phyloP scores from a whole-genome alignment of 306 rosid species.

The Cucurbita ficifolia region DNA sequence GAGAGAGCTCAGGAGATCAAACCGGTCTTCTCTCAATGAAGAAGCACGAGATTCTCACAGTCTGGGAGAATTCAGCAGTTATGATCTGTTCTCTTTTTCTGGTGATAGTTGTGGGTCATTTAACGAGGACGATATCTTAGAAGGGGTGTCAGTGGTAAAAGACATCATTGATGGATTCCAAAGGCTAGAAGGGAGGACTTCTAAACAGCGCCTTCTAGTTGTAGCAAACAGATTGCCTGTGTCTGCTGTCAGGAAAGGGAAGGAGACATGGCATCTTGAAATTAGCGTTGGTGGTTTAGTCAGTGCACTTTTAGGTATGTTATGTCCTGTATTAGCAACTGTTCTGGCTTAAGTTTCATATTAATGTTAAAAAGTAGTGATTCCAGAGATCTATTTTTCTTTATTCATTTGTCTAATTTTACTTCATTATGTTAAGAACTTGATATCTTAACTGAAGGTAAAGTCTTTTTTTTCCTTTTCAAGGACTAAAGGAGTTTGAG shows the following conservation, averaged over 20 bases:
- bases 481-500: slow-evolving; percentile 91
- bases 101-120: slow-evolving; percentile 19
- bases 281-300: slow-evolving; percentile 88
- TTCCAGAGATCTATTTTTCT: not conserved
- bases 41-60: slow-evolving; percentile 36
- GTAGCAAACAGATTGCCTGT: slow-evolving; percentile 93
- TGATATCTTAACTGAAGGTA: slow-evolving; percentile 10
- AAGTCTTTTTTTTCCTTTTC: slow-evolving; percentile 23
- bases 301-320: slow-evolving; percentile 87
- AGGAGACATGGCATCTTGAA: slow-evolving; percentile 75
- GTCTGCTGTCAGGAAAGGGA: slow-evolving; percentile 75
- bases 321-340: not conserved
- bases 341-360: not conserved
- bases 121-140: slow-evolving; percentile 39
- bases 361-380: not conserved
- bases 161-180: slow-evolving; percentile 25
- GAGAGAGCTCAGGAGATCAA: slow-evolving; percentile 68
- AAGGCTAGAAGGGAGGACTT: slow-evolving; percentile 39
- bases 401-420: not conserved
- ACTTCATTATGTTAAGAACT: not conserved
- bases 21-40: slow-evolving; percentile 23
- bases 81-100: slow-evolving; percentile 17
- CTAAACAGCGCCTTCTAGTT: slow-evolving; percentile 66
- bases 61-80: slow-evolving; percentile 26
- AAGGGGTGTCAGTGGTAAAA: slow-evolving; percentile 20